Evolutionary conservation across 345 rosid species (phyloP), one percentile per base, ranked within the genome.

Genomic region (Eutrema japonicum): DNA sequence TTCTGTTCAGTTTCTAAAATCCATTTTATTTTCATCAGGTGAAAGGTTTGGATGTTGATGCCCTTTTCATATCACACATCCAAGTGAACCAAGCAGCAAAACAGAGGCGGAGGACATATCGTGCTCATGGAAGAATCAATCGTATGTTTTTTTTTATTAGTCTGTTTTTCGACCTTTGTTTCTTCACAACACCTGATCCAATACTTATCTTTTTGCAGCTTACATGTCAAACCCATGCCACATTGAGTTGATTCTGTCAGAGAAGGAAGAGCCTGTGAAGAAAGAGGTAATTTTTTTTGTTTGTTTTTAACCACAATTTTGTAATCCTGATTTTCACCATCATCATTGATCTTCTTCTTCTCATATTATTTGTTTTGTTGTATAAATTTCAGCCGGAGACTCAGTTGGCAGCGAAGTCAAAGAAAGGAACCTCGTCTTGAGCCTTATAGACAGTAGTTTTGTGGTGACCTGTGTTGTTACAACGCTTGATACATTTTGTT

Each of bases 151-250:
- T 4, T n/a, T 2, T 0, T 0, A 22, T 8, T 69, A 1, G 0
- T 5, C 46, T 47, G 16, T 16, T 30, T 5, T 29, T 7, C 12
- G 8, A 2, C 16, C 0, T 8, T 8, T 18, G 26, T 13, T 56
- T 13, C 8, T 14, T 40, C 2, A 4, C n/a, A 45, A 4, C 4
- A 43, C 10, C n/a, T 63, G 9, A 62, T 43, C 22, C 10, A 6
- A 5, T 9, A 14, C 11, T 47, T 47, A 8, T 7, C 35, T 29
- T 48, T 43, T 3, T 60, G 67, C 85, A 95, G 99, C 99, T 56
- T 95, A 95, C 71, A 95, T 95, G 99, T 92, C 98, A 7, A 88
- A 92, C 57, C 99, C 99, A 0, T 95, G 99, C 75, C 99, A 95
- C 81, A 92, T 95, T 36, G 98, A 92, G 84, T 74, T 95, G 83